Evolutionary conservation across 164 flowering plant species (phyloP).

Genomic region (Magnolia sinica): DNA sequence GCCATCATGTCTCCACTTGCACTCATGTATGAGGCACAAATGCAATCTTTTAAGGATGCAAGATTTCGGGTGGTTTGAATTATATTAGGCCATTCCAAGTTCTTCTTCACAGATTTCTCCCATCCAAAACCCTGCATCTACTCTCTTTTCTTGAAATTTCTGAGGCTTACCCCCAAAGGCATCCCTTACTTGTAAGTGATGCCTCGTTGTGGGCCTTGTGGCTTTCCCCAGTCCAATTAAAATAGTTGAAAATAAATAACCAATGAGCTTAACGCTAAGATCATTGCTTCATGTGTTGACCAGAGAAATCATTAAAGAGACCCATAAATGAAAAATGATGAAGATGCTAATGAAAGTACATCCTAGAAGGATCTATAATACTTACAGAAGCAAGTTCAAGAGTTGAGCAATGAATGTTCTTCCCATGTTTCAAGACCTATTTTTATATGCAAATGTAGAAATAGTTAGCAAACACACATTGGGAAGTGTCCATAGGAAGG

Average conservation of each 20-base stretch:
- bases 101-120: not conserved
- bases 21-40: not conserved
- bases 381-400: slow-evolving; percentile 97
- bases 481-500: not conserved
- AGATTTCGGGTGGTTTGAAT: not conserved
- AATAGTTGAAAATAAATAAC: not conserved
- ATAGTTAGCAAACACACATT: slow-evolving; percentile 1
- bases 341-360: not conserved
- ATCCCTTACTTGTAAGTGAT: not conserved
- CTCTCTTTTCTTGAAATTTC: not conserved
- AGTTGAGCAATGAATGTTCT: slow-evolving; percentile 84
- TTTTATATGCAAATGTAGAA: not conserved
- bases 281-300: not conserved
- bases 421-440: slow-evolving; percentile 95
- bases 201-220: not conserved
- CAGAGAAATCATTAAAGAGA: not conserved
- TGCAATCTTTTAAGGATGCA: not conserved
- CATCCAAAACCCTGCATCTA: not conserved
- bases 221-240: not conserved
- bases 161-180: not conserved
- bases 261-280: not conserved
- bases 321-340: not conserved
- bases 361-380: slow-evolving; percentile 7
- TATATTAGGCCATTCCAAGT: not conserved
- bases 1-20: not conserved